Evolutionary conservation across 2,329 filamentous ascomycete species (phyloP), one percentile per base, ranked within the genome.

Genomic region (Diaporthe capsici): DNA sequence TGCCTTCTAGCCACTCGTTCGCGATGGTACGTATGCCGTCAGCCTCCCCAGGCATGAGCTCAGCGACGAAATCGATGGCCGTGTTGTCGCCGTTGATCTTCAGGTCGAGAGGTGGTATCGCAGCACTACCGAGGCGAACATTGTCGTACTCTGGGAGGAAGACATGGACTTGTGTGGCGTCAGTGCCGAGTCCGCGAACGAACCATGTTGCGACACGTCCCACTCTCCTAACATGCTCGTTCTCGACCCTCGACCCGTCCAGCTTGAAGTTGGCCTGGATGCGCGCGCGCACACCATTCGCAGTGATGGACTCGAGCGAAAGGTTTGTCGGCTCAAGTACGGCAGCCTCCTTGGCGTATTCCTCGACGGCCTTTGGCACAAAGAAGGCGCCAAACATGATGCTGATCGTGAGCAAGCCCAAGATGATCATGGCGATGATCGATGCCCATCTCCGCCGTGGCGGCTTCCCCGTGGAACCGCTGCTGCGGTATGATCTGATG

Each of bases 1-100:
- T 92, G 53, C 96, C 95, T 72, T 94, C 92, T 76, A 99, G 86
- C 92, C 95, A 98, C 83, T 98, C 94, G 82, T 97, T 95, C 63
- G 94, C 95, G 77, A 98, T 90, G 76, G 90, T 90, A 76, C 94
- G 92, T 79, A 98, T 92, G 8, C 92, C 93, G 73, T 95, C 92
- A 20, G 94, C 86, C 80, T 95, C 91, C 42, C 95, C 96, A 37
- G 95, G 93, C 51, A 90, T 86, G 53, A 98, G 84, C 77, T 97
- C 92, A 57, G 94, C 90, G 73, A 97, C 84, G 79, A 98, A 92
- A 80, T 98, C 94, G 75, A 98, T 87, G 74, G 90, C 86, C 3
- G 94, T 98, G 22, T 88, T 91, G 80, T 94, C 91, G 15, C 94
- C 94, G 81, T 98, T 94, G 70, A 98, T 90, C 81, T 92, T 92